Evolutionary conservation across 768 basidiomycete genomes (phyloP).

Genomic region (Mycena capillaripes): DNA sequence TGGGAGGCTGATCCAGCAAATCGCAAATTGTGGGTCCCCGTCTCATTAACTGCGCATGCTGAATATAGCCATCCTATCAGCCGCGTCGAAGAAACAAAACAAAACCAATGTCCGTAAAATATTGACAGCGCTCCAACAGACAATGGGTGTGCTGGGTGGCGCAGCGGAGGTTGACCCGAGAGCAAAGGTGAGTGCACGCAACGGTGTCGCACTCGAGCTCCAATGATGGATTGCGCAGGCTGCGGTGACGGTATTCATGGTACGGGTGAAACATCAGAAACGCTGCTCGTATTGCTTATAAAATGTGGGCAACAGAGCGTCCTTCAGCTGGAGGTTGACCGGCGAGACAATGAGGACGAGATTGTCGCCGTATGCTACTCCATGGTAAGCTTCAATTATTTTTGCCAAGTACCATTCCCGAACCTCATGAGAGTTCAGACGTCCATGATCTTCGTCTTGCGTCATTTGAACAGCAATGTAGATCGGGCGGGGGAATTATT

Average conservation of each 20-base stretch:
- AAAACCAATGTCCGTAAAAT: slow-evolving; percentile 8
- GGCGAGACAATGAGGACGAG: slow-evolving; percentile 7
- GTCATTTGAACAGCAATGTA: not conserved
- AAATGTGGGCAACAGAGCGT: too few relatives aligned
- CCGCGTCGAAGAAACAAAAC: slow-evolving; percentile 13
- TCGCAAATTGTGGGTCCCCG: too few relatives aligned
- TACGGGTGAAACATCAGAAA: not conserved
- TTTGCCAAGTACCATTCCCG: too few relatives aligned
- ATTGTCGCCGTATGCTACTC: slow-evolving; percentile 30
- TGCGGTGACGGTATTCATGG: not conserved
- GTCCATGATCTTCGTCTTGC: slow-evolving; percentile 22
- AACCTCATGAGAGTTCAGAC: too few relatives aligned
- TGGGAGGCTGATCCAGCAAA: too few relatives aligned
- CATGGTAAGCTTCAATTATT: slow-evolving; percentile 1
- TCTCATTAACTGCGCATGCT: too few relatives aligned
- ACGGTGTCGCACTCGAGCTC: not conserved
- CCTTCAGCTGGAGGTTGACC: too few relatives aligned
- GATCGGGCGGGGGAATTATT: not conserved
- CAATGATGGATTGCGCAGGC: not conserved
- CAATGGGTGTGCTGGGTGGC: not conserved
- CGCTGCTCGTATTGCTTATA: too few relatives aligned
- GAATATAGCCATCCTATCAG: not conserved
- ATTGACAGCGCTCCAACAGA: not conserved
- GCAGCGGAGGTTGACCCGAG: not conserved
- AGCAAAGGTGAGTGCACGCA: not conserved